Base-by-base conservation (phyloP, 148 eudicot species). In the Linanthus parryae region DNA sequence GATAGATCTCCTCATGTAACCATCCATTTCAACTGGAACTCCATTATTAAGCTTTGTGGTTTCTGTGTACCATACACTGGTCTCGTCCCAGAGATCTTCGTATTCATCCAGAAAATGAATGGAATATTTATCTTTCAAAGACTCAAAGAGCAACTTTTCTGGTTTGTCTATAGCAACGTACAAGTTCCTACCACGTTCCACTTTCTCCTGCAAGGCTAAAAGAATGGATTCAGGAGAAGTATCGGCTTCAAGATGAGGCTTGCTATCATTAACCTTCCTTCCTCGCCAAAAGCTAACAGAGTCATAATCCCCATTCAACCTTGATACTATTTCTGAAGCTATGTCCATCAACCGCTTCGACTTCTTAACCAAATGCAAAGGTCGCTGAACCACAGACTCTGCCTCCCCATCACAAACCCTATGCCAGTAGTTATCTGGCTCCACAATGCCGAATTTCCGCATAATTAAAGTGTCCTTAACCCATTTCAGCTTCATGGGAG, bases 331-430 rank as follows among this genome's bases (percentile, higher is more conserved):
- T 6, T 73, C 73, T 2, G 97, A 82, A 17, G 81, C 91, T 39
- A 89, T 78, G 57, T 82, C 90, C 82, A 89, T 73, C 64, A 89
- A 62, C 58, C 95, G 58, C 68, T 80, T 82, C 1, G 97, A 79
- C 43, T 89, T 89, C 95, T 88, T 79, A n/a, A 85, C 27, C 78
- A 82, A 14, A 58, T 82, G 86, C 97, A 95, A 89, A 24, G 97
- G 97, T 47, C 97, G 66, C 52, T 82, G 73, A 54, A 89, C 71
- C 42, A 77, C 83, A 11, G 82, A 73, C 29, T 80, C 95, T 25
- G 91, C 73, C 54, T 82, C 81, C 26, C 97, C 97, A 73, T 89
- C 97, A 56, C 97, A 89, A 3, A 89, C 97, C 19, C 97, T 66
- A 42, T 82, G 80, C 97, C 97, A 89, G 68, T 85, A 89, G 65